Evolutionary conservation across 1,139 yeast species (phyloP).

Genomic region (Taphrina flavorubra): DNA sequence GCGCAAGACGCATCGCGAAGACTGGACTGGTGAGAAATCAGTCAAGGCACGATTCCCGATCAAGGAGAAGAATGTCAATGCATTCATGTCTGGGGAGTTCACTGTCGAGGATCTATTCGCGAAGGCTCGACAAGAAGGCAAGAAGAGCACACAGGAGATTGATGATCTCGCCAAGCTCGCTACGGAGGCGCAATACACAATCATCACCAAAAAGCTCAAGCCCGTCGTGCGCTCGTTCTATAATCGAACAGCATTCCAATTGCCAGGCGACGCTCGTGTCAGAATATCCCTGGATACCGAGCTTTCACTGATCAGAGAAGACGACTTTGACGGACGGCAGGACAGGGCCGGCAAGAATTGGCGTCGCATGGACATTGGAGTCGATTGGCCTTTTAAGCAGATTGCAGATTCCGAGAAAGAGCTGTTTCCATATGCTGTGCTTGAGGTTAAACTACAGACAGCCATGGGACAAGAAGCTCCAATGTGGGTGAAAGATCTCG

Average conservation of each 20-base stretch:
- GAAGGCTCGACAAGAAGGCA: conserved; percentile 89
- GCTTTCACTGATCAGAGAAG: conserved; percentile 94
- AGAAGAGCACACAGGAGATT: conserved; percentile 82
- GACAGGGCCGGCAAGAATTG: conserved; percentile 92
- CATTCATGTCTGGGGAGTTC: conserved; percentile 77
- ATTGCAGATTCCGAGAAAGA: conserved; percentile 82
- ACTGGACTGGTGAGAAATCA: conserved; percentile 99
- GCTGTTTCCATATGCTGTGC: conserved; percentile 94
- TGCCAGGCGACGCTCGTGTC: conserved; percentile 98
- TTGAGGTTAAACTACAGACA: conserved; percentile 95
- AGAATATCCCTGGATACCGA: conserved; percentile 97
- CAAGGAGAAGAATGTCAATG: conserved; percentile 88
- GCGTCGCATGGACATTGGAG: conserved; percentile 98
- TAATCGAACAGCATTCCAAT: conserved; percentile 97
- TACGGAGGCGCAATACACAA: conserved; percentile 87
- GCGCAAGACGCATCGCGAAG: conserved; percentile 97
- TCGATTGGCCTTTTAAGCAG: conserved; percentile 91
- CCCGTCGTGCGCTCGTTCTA: conserved; percentile 96
- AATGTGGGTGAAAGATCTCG: conserved; percentile 91
- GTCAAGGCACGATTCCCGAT: conserved; percentile 94
- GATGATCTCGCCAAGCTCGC: conserved; percentile 92
- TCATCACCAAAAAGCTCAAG: conserved; percentile 78
- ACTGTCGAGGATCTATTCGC: conserved; percentile 90
- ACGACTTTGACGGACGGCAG: conserved; percentile 80
- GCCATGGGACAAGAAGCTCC: conserved; percentile 99